Conservation (phyloP, 768 basidiomycete species). For the Rhodotorula toruloides region DNA sequence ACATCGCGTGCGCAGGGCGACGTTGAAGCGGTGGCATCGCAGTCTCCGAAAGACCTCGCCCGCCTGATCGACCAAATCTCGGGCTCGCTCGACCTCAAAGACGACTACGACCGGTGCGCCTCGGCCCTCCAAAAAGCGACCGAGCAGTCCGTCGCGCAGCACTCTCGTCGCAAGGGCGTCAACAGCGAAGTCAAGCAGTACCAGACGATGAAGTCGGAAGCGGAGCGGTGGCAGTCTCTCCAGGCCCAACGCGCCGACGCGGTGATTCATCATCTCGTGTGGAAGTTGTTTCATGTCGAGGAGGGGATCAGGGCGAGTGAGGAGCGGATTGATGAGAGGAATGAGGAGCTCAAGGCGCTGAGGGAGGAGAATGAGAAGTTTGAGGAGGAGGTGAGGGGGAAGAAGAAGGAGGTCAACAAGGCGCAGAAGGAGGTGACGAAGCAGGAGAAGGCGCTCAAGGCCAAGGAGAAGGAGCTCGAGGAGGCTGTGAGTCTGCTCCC, state of each 20-base stretch:
- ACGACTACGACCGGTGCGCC: conserved; percentile 83
- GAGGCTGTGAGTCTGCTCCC: conserved; percentile 56
- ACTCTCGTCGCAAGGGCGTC: conserved; percentile 86
- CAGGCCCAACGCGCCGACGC: conserved; percentile 65
- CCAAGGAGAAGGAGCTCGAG: conserved; percentile 81
- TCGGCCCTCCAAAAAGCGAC: conserved; percentile 82
- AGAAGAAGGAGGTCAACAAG: conserved; percentile 72
- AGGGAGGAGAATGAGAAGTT: conserved; percentile 59
- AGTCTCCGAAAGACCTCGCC: conserved; percentile 82
- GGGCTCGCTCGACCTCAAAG: conserved; percentile 73
- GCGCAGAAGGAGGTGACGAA: conserved; percentile 68
- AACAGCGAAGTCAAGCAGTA: conserved; percentile 94
- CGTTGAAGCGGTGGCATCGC: conserved; percentile 94
- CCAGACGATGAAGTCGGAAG: conserved; percentile 92
- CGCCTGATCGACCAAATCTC: conserved; percentile 85
- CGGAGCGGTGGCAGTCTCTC: conserved; percentile 75
- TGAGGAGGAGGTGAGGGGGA: conserved; percentile 73
- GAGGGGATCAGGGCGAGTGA: conserved; percentile 69
- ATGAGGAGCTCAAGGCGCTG: conserved; percentile 63
- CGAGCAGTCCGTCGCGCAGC: conserved; percentile 90
- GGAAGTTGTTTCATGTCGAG: conserved; percentile 85
- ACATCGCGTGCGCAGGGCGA: conserved; percentile 62
- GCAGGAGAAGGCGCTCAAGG: conserved; percentile 81
- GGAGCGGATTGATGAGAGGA: conserved; percentile 64
- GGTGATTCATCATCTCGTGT: conserved; percentile 73